phyloP scores from a whole-genome alignment of 306 rosid species.

The Glycine tomentella region DNA sequence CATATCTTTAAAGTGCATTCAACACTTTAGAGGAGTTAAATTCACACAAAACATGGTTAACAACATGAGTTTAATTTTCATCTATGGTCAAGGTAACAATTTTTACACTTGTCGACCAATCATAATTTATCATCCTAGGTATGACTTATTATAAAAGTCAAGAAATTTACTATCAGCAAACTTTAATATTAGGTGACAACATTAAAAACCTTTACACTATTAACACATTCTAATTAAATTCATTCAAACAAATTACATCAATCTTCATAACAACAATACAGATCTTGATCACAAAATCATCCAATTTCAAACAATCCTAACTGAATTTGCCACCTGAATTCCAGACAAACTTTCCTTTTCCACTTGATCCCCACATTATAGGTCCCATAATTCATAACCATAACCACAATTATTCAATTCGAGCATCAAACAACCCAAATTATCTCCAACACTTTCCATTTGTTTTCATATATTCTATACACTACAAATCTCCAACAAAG shows the following conservation, averaged over 20 bases:
- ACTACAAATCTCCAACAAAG: background rate
- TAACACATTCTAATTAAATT: background rate
- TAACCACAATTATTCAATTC: background rate
- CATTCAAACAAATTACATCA: background rate
- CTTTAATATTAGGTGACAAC: background rate
- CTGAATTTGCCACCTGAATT: background rate
- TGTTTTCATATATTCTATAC: background rate
- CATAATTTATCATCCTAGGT: background rate
- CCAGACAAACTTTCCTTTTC: background rate
- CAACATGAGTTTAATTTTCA: background rate
- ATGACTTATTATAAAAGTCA: background rate
- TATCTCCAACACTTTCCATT: slow-evolving; percentile 1
- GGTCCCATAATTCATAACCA: background rate
- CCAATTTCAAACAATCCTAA: slow-evolving; percentile 13
- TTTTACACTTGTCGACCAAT: no score
- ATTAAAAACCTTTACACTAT: background rate
- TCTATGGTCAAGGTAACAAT: background rate
- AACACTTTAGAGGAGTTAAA: background rate
- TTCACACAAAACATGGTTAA: background rate
- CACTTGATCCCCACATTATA: background rate
- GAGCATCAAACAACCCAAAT: background rate
- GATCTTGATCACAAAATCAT: slow-evolving; percentile 30
- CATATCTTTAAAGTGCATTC: background rate
- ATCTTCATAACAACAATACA: background rate
- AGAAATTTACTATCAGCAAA: background rate